phyloP scores from a whole-genome alignment of 768 basidiomycete species.

The Suillus brevipes region DNA sequence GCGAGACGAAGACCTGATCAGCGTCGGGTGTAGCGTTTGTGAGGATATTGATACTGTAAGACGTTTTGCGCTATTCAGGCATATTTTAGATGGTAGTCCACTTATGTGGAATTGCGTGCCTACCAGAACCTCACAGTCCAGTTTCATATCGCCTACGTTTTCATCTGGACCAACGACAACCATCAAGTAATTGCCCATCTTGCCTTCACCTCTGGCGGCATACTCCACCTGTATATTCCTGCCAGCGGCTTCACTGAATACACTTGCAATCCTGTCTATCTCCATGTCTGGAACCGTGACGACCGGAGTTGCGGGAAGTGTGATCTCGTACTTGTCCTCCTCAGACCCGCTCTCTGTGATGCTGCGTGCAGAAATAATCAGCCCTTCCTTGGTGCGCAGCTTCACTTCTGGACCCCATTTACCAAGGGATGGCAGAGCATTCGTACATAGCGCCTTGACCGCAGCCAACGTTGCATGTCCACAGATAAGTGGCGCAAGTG shows the following conservation, averaged over 20 bases:
- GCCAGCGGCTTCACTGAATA: conserved; percentile 41
- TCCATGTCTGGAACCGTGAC: conserved; percentile 32
- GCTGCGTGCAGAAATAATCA: conserved; percentile 22
- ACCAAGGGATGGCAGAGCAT: conserved; percentile 24
- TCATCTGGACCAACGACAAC: conserved; percentile 43
- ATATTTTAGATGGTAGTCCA: conserved; percentile 19
- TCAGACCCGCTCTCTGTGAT: conserved; percentile 3
- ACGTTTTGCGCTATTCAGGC: background rate
- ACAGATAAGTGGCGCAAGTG: conserved; percentile 38
- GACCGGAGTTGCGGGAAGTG: conserved; percentile 32
- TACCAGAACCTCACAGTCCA: conserved; percentile 39
- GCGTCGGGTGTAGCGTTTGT: conserved; percentile 37
- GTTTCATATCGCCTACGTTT: conserved; percentile 32
- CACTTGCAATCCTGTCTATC: conserved; percentile 27
- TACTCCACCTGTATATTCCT: conserved; percentile 35
- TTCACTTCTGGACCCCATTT: conserved; percentile 23
- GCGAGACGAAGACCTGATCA: conserved; percentile 44
- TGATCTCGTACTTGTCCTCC: conserved; percentile 35
- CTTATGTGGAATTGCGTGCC: conserved; percentile 10
- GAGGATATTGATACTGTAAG: conserved; percentile 34
- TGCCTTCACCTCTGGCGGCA: conserved; percentile 36
- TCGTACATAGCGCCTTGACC: conserved; percentile 36
- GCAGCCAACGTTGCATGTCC: conserved; percentile 49
- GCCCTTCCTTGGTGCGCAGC: conserved; percentile 32
- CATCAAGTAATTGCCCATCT: conserved; percentile 38